Percentiles rank a stretch among this genome's conserved stretches.
These are phyloP conservation scores for Plantago major DNA, from an alignment of 257 asterid genomes.

Conservation along the genomic window DNA sequence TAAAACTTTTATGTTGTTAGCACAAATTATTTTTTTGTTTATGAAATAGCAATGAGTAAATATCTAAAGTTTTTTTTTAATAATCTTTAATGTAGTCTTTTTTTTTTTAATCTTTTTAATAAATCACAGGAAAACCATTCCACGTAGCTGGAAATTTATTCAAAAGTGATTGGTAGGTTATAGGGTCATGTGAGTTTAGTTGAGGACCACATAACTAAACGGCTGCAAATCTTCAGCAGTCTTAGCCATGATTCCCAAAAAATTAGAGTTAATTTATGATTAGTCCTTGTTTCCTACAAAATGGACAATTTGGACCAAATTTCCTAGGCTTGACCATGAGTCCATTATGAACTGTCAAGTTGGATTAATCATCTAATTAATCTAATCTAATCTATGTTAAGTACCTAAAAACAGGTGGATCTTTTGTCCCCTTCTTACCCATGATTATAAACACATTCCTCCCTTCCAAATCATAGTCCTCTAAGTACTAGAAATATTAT, in stretches of 20 bases:
- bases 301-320: constrained; percentile 24
- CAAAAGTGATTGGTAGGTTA: neutral
- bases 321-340: constrained; percentile 31
- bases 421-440: constrained; percentile 19
- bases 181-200: constrained; percentile 19
- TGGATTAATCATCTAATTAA: neutral
- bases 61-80: too few species aligned
- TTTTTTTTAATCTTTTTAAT: too few species aligned
- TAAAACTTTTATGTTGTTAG: too few species aligned
- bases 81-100: too few species aligned
- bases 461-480: constrained; percentile 17
- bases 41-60: too few species aligned
- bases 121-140: too few species aligned
- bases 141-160: too few species aligned
- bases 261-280: neutral
- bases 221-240: constrained; percentile 6
- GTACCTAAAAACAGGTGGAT: constrained; percentile 22
- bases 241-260: neutral
- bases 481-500: constrained; percentile 6
- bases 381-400: constrained; percentile 33
- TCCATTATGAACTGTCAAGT: constrained; percentile 8
- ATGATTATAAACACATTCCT: constrained; percentile 14
- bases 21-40: too few species aligned
- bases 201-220: neutral
- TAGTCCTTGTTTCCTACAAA: constrained; percentile 18